Evolutionary conservation across 495 filamentous ascomycete species (phyloP), one percentile per base, ranked within the genome.

Genomic region (Geoglossum glabrum): DNA sequence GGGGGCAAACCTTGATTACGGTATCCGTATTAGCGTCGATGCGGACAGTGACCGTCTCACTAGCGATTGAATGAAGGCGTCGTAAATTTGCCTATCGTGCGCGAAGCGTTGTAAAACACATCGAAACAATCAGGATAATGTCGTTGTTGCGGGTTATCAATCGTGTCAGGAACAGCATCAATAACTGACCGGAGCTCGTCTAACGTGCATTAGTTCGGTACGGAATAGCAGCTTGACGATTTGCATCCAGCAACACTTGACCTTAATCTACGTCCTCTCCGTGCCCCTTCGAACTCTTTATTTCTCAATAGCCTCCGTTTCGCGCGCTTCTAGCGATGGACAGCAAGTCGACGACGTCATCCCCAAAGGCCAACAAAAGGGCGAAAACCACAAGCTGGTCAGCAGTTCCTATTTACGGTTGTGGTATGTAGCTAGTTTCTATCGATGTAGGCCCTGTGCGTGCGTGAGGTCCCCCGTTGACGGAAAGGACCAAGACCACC

Each of bases 401-500:
- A 52, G 49, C 49, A 30, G 49, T 21, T 52, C 49, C 49, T 52
- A 31, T 31, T 27, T 52, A 52, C 49, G 49, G 49, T 5, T 52
- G 49, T 26, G 49, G 49, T 52, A 52, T n/a, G 49, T 52, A 52
- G 11, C 5, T 28, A 3, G 46, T 50, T 6, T 9, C 15, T 50
- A 31, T 17, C 25, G 49, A 21, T 21, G 26, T 52, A 21, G 21
- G 25, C 17, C 23, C 5, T 52, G 1, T 27, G 49, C 11, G 49
- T 31, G 11, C 49, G 28, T 23, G 15, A 17, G 15, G 17, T n/a
- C n/a, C n/a, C 13, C 17, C 36, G 49, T 13, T 52, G 17, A 52
- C 23, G 19, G 28, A 6, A 6, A 6, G 25, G 26, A 27, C 3
- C 21, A 55, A 80, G 76, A 79, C 63, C 76, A 80, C 59, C 64